Base-by-base conservation (phyloP, 441 rosid species). In the Arabidopsis lyrata region DNA sequence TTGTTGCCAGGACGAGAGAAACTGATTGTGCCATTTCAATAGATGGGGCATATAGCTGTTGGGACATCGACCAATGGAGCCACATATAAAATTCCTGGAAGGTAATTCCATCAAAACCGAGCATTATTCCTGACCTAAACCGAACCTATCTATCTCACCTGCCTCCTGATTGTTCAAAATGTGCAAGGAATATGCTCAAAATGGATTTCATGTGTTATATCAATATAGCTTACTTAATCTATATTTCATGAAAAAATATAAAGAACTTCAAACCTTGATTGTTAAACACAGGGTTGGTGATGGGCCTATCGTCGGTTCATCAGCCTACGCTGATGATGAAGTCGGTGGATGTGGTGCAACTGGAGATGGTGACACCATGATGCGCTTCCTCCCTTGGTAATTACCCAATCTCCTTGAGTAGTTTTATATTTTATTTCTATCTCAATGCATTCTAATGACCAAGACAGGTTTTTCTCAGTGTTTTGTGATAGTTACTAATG, bases 11-110 rank as follows among this genome's bases (percentile, higher is more conserved):
- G 22, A 47, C 0, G 35, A 9, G 20, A 20, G 39, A 66, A 59
- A 24, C 52, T 71, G 77, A 66, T 45, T 64, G 36, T 38, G 11
- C 65, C 76, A 55, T 73, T 55, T 56, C 39, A 79, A 60, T 77
- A 92, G 99, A 81, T 78, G 86, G 97, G 97, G 50, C 88, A 82
- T 82, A 79, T 90, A 48, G 99, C 99, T 70, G 97, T 92, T 44
- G 99, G 99, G 47, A 90, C 97, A 70, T 94, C 99, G 47, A 94
- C 99, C 47, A 94, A 94, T 82, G 99, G 99, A 66, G 97, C 99
- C 55, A 90, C 95, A 24, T 90, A 81, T 74, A 94, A 94, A 86
- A 88, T 94, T 74, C 93, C 97, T 3, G 97, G 99, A 67, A 88
- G 99, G 97, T 94, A 85, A 77, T 35, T 11, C 56, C 0, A 2